Evolutionary conservation across 805 yeast species (phyloP), one percentile per base, ranked within the genome.

Genomic region (Tetrapisispora phaffii): DNA sequence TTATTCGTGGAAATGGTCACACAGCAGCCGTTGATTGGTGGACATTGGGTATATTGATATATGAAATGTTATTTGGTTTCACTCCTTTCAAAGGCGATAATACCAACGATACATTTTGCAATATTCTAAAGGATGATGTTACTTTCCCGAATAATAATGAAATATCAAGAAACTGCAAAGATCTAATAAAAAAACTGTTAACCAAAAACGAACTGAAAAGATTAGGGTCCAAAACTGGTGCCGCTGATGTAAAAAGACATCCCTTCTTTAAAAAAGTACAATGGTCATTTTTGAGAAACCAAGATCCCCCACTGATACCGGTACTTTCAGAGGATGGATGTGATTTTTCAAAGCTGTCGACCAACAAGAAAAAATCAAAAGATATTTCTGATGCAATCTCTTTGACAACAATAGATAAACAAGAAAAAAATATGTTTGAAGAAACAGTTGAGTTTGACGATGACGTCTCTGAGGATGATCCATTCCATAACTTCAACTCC

Each of bases 21-120:
- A 90, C 97, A 1, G 82, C 90, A 7, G 96, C 97, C 0, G 98
- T 93, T 16, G 99, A 93, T 64, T 93, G 98, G 98, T 93, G 99
- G 99, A 93, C 98, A 0, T 69, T 93, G 52, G 99, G 99, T 3
- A 88, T 93, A 19, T 73, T 93, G 56, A 70, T 88, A 21, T 94
- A 79, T 64, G 99, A 93, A 60, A 93, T 93, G 98, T 68, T 93
- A 20, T 89, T 79, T 63, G 97, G 97, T 1, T 84, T 87, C 8
- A 93, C 98, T 0, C 99, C 99, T 1, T 93, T 90, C 68, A 93
- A 93, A 67, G 98, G 98, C 7, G 71, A 77, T 31, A 87, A 82
- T 52, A 74, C 97, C 36, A 88, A 88, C 57, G 81, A 81, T 53
- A 93, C 99, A 0, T 93, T 93, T 61, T 79, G 90, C 36, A 86